Evolutionary conservation across 2,329 filamentous ascomycete species (phyloP).

Genomic region (Arthroderma uncinatum): DNA sequence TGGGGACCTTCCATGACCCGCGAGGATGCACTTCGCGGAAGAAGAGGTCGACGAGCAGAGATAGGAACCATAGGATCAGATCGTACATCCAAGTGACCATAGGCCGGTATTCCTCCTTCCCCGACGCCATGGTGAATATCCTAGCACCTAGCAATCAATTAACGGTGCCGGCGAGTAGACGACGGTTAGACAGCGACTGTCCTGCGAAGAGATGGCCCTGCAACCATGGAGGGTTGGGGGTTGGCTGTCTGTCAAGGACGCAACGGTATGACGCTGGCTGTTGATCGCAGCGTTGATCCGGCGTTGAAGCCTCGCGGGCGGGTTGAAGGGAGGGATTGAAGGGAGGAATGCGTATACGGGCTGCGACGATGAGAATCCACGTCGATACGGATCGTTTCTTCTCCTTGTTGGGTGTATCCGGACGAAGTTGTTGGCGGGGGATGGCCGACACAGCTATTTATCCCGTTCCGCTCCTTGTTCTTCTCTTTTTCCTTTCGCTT

Average conservation of each 20-base stretch:
- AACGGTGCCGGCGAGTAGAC: not conserved
- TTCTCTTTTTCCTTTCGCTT: too few species aligned
- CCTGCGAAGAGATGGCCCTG: not conserved
- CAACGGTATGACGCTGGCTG: too few species aligned
- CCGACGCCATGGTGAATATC: not conserved
- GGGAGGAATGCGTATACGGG: too few species aligned
- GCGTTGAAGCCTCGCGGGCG: too few species aligned
- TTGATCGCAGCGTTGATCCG: too few species aligned
- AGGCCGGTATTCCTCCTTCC: constrained; percentile 25
- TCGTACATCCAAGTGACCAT: constrained; percentile 43
- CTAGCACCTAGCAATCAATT: not conserved
- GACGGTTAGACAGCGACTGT: not conserved
- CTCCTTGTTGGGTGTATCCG: too few species aligned
- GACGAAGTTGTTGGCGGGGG: too few species aligned
- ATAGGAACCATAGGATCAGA: constrained; percentile 40
- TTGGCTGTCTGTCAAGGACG: not conserved
- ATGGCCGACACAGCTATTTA: too few species aligned
- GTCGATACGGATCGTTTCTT: too few species aligned
- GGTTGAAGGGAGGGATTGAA: too few species aligned
- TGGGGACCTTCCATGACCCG: constrained; percentile 88
- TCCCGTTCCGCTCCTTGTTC: too few species aligned
- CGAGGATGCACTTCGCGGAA: constrained; percentile 95
- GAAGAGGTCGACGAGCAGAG: constrained; percentile 81
- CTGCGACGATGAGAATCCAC: too few species aligned
- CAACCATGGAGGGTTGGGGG: not conserved